Evolutionary conservation across 805 yeast genomes (phyloP), one percentile per base, ranked within the genome.

Genomic region (Helenozyma rhizophorensis): DNA sequence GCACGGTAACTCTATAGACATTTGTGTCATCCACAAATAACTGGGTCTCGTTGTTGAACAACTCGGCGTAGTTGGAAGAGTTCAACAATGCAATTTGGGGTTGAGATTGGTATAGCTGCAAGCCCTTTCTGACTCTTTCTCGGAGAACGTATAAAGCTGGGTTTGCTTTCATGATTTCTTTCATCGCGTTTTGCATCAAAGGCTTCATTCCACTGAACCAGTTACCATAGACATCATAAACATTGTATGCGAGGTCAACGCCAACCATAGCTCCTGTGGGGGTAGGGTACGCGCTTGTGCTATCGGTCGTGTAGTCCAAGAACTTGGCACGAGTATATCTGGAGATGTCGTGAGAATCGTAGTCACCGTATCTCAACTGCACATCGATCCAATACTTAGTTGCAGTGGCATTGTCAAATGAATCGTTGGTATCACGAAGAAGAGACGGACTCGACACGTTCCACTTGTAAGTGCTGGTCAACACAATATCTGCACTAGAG

Each of bases 201-300:
- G 87, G 87, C 57, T 93, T 93, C 60, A 90, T 62, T 1, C 97
- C 97, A 2, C 94, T 90, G 63, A 93, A 84, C 98, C 98, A 93
- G 50, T 86, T 87, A 21, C 99, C 99, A 58, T 87, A 93, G 0
- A 95, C 89, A 58, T 88, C 97, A 54, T 83, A 89, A 82, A 88
- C 85, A 57, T 93, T 93, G 56, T 93, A 93, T 0, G 97, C 96
- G 44, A 93, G 66, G 59, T 93, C 99, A 40, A 93, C 73, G 25
- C 94, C 95, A 30, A 93, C 72, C 72, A 93, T 76, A 9, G 85
- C 71, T 41, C 99, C 99, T 0, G 96, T 85, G 2, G 95, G 86
- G 2, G 95, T 82, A 3, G 98, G 97, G 54, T 93, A 93, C 34
- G 80, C 68, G 48, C 90, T 82, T 4, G 83, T 69, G 42, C 78